These are phyloP conservation scores for Pseudomicrostroma phylloplanum DNA, from an alignment of 1,284 basidiomycete species.

Conservation along the genomic window DNA sequence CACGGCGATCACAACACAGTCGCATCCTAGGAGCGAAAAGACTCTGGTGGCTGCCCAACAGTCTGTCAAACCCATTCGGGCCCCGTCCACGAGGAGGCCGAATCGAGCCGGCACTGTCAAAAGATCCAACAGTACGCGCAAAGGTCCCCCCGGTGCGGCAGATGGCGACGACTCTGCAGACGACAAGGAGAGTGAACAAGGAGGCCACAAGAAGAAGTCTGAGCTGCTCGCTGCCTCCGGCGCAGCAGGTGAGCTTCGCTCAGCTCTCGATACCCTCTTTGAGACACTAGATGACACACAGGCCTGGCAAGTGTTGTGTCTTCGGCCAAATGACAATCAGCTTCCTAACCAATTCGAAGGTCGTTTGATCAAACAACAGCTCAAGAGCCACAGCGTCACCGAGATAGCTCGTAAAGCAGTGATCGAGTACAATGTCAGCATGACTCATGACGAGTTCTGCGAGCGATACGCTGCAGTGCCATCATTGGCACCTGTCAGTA, in stretches of 20 bases:
- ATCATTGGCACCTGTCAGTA: slow-evolving; percentile 31
- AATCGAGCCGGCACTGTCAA: slow-evolving; percentile 34
- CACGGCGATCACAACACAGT: slow-evolving; percentile 79
- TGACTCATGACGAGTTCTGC: slow-evolving; percentile 82
- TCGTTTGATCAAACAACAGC: slow-evolving; percentile 82
- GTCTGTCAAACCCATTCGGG: slow-evolving; percentile 82
- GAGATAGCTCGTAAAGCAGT: slow-evolving; percentile 58
- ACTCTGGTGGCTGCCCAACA: slow-evolving; percentile 91
- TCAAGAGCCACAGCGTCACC: slow-evolving; percentile 70
- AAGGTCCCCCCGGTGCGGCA: slow-evolving; percentile 52
- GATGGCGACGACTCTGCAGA: slow-evolving; percentile 60
- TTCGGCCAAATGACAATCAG: slow-evolving; percentile 91
- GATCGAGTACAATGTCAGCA: slow-evolving; percentile 58
- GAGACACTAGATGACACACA: slow-evolving; percentile 84
- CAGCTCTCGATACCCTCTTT: slow-evolving; percentile 75
- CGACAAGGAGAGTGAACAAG: slow-evolving; percentile 55
- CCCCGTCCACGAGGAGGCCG: slow-evolving; percentile 60
- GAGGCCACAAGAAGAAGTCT: slow-evolving; percentile 1
- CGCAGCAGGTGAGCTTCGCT: slow-evolving; percentile 78
- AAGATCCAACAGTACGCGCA: slow-evolving; percentile 51
- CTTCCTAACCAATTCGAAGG: slow-evolving; percentile 89
- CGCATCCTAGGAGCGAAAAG: slow-evolving; percentile 82
- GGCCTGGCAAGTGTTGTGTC: slow-evolving; percentile 83
- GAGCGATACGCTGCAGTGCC: slow-evolving; percentile 56
- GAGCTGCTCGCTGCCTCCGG: slow-evolving; percentile 52